A percentile compares a stretch with the other conserved stretches of the same genome.
Conservation (phyloP, 2,329 filamentous ascomycete genomes). For the Cercospora zeina region DNA sequence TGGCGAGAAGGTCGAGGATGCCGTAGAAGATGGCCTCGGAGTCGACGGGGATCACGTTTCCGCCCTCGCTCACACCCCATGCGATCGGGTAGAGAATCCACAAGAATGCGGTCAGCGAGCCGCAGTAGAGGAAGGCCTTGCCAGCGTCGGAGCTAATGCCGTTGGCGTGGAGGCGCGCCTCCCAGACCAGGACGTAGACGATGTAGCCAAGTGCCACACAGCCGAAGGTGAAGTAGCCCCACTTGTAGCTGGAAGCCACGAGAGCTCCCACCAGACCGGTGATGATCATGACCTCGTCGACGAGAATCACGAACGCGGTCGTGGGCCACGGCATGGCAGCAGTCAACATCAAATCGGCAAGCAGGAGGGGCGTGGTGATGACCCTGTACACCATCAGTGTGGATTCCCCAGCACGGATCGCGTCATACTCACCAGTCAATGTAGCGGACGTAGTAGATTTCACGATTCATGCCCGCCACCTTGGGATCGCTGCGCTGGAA, state of each 20-base stretch:
- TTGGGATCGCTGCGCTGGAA: conserved; percentile 51
- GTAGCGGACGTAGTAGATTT: conserved; percentile 68
- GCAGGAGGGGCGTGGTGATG: conserved; percentile 64
- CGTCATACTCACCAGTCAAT: conserved; percentile 56
- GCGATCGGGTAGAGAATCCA: conserved; percentile 67
- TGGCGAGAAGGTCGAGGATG: conserved; percentile 64
- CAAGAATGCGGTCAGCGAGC: conserved; percentile 59
- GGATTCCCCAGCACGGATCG: no score
- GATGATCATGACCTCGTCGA: conserved; percentile 68
- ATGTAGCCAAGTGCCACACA: conserved; percentile 56
- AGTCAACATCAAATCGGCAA: conserved; percentile 63
- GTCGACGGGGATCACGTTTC: conserved; percentile 65
- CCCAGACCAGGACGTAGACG: conserved; percentile 59
- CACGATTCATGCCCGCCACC: conserved; percentile 55
- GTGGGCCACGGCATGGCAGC: conserved; percentile 65
- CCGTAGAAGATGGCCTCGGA: conserved; percentile 69
- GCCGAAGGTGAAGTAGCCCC: conserved; percentile 65
- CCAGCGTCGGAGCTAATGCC: conserved; percentile 57
- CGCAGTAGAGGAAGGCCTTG: conserved; percentile 57
- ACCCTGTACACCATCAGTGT: conserved; percentile 33
- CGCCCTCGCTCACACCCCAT: conserved; percentile 63
- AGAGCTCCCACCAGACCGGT: conserved; percentile 66
- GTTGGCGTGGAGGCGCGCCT: conserved; percentile 58
- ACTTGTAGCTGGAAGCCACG: conserved; percentile 64
- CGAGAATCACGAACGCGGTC: conserved; percentile 61